Evolutionary conservation across 1,139 yeast genomes (phyloP).

Genomic region (Yamadazyma diddensiae): DNA sequence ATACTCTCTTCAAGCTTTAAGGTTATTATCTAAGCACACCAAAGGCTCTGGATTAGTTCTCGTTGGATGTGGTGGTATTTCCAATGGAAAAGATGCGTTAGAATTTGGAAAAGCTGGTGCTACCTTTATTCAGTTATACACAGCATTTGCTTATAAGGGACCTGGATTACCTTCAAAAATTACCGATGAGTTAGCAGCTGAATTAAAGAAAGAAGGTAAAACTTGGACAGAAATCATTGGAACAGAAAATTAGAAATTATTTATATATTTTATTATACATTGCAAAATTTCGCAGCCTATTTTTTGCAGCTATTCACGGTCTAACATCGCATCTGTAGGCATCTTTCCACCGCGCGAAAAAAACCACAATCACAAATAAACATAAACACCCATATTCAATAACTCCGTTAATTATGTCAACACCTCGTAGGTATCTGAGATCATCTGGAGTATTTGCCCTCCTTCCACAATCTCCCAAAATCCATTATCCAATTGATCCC

Average conservation of each 20-base stretch:
- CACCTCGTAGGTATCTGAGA: constrained; percentile 29
- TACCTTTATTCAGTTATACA: constrained; percentile 76
- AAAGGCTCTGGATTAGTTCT: constrained; percentile 70
- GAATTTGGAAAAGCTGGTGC: constrained; percentile 97
- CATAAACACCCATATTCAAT: too few species aligned
- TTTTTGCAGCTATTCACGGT: too few species aligned
- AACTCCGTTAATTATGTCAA: too few species aligned
- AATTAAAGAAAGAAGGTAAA: constrained; percentile 69
- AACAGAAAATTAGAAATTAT: constrained; percentile 1
- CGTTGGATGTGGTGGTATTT: constrained; percentile 94
- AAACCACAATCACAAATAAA: not conserved
- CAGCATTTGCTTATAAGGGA: constrained; percentile 90
- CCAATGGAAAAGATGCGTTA: constrained; percentile 78
- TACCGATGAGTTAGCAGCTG: constrained; percentile 68
- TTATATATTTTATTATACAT: not conserved
- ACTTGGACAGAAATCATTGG: constrained; percentile 82
- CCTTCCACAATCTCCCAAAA: constrained; percentile 40
- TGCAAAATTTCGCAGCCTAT: too few species aligned
- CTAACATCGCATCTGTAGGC: not conserved
- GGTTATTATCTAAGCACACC: constrained; percentile 67
- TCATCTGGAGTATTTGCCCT: constrained; percentile 40
- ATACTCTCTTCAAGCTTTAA: constrained; percentile 67
- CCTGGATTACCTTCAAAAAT: constrained; percentile 82
- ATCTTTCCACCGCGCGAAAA: not conserved
- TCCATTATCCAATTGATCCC: constrained; percentile 43